A percentile compares a stretch with the other conserved stretches of the same genome.
phyloP scores from a whole-genome alignment of 768 basidiomycete genomes.

The Phlegmacium glaucopus region DNA sequence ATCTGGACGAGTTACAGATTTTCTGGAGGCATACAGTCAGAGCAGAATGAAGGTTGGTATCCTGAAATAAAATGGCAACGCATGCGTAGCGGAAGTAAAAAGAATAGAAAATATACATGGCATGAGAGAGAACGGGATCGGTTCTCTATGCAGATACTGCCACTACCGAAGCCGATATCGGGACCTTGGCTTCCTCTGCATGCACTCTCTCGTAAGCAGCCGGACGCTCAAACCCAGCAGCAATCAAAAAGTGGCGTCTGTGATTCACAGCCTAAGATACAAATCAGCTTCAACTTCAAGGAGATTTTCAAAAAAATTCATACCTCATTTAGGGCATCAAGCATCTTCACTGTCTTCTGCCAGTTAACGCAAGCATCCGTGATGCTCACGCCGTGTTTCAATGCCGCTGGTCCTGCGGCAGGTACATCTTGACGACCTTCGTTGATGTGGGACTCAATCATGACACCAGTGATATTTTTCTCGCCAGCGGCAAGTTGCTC shows the following conservation, averaged over 20 bases:
- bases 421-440: conserved; percentile 92
- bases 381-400: conserved; percentile 83
- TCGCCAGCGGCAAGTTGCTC: conserved; percentile 71
- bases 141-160: background rate
- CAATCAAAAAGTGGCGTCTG: conserved; percentile 40
- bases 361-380: conserved; percentile 93
- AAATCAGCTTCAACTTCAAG: background rate
- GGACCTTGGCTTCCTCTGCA: background rate
- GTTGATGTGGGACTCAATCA: conserved; percentile 95
- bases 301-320: conserved; percentile 3
- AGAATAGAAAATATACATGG: background rate
- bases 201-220: conserved; percentile 31
- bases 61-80: too few species aligned
- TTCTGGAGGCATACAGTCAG: too few species aligned
- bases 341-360: conserved; percentile 73
- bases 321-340: conserved; percentile 63
- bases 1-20: too few species aligned
- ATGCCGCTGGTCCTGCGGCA: conserved; percentile 53
- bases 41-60: too few species aligned
- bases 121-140: background rate
- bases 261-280: conserved; percentile 41
- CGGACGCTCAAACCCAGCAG: conserved; percentile 33
- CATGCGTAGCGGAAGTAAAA: background rate
- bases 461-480: conserved; percentile 83
- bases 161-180: background rate